Evolutionary conservation across 345 rosid species (phyloP).

Genomic region (Syzygium jambos): DNA sequence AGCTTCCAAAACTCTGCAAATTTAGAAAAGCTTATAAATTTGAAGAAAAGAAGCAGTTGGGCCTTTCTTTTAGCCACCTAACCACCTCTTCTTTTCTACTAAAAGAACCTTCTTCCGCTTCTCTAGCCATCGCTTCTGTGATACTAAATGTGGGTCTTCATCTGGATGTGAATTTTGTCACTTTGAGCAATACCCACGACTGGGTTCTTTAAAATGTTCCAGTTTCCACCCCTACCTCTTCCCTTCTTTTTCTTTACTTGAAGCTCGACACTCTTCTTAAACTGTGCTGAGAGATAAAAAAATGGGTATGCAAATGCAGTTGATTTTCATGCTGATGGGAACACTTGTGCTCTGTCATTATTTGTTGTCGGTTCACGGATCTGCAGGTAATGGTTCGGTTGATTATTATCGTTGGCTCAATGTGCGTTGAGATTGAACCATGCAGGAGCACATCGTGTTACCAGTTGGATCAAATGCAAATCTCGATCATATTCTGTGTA

Average conservation of each 20-base stretch:
- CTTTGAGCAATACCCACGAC: conserved; percentile 1
- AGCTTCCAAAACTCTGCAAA: not conserved
- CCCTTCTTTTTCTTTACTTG: not conserved
- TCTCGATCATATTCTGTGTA: not conserved
- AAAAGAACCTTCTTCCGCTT: not conserved
- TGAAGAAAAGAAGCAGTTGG: not conserved
- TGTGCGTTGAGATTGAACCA: not conserved
- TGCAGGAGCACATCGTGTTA: not conserved
- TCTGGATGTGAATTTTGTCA: not conserved
- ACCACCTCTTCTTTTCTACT: not conserved
- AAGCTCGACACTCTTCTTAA: not conserved
- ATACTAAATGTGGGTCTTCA: conserved; percentile 29
- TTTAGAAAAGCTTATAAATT: not conserved
- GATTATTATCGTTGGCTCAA: not conserved
- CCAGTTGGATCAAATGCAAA: not conserved
- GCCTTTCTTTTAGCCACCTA: not conserved
- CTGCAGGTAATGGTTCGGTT: conserved; percentile 35
- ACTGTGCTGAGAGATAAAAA: not conserved
- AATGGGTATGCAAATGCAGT: conserved; percentile 15
- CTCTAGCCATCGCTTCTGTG: conserved; percentile 4
- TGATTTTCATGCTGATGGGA: conserved; percentile 22
- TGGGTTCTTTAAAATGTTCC: conserved; percentile 10
- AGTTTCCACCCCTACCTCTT: conserved; percentile 3
- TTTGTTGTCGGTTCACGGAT: conserved; percentile 31
- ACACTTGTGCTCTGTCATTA: conserved; percentile 4